These are phyloP conservation scores for Cutaneotrichosporon mucoides DNA, from an alignment of 1,284 basidiomycete genomes.

Conservation along the genomic window DNA sequence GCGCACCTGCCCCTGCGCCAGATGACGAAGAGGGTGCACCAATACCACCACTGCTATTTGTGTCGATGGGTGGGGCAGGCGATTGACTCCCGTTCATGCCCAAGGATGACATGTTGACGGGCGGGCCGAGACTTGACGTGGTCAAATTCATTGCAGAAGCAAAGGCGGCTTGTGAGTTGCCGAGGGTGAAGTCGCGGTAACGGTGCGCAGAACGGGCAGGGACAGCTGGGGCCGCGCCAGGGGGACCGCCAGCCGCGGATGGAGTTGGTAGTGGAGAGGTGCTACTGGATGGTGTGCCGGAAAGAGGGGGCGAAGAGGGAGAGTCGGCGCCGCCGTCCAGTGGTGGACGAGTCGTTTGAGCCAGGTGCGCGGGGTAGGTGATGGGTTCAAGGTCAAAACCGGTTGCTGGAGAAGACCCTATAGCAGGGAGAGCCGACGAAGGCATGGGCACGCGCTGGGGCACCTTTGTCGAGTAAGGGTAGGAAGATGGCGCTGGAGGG, in stretches of 20 bases:
- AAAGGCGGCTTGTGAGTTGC: constrained; percentile 4
- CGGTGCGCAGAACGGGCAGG: constrained; percentile 18
- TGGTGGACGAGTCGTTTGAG: constrained; percentile 22
- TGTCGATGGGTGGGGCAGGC: not conserved
- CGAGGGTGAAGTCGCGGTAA: constrained; percentile 20
- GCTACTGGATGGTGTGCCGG: not conserved
- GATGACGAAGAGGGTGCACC: not conserved
- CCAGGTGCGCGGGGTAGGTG: constrained; percentile 30
- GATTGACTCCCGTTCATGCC: constrained; percentile 1
- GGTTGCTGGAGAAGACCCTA: constrained; percentile 8
- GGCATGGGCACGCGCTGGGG: constrained; percentile 6
- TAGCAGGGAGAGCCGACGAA: constrained; percentile 2
- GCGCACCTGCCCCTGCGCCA: not conserved
- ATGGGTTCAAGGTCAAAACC: constrained; percentile 28
- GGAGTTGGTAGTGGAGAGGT: not conserved
- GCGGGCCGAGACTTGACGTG: constrained; percentile 4
- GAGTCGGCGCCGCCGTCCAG: not conserved
- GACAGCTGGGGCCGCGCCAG: constrained; percentile 11
- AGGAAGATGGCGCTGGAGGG: not conserved
- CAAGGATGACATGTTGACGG: not conserved
- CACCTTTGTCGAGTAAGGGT: constrained; percentile 5
- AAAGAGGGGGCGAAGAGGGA: not conserved
- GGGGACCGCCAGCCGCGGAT: not conserved
- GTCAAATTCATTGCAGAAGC: constrained; percentile 17
- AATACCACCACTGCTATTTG: not conserved